A percentile compares a stretch with the other conserved stretches of the same genome.
Evolutionary conservation across 1,284 basidiomycete genomes (phyloP).

Genomic region (Apiotrichum akiyoshidainum): DNA sequence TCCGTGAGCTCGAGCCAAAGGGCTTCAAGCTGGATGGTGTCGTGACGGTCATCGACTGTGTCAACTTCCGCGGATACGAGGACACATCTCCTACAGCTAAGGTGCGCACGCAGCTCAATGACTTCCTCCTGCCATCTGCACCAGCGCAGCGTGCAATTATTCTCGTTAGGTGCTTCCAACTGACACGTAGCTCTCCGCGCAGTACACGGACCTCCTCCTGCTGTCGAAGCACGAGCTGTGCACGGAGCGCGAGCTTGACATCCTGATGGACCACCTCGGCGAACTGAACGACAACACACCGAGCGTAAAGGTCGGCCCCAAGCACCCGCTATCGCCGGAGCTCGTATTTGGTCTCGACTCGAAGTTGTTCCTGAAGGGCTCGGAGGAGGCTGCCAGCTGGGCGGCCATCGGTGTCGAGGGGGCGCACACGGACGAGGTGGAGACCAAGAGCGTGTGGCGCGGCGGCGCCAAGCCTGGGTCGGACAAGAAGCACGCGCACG

Average conservation of each 20-base stretch:
- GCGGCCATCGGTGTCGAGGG: constrained; percentile 24
- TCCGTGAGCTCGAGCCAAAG: constrained; percentile 73
- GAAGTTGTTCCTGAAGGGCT: constrained; percentile 60
- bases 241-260: constrained; percentile 69
- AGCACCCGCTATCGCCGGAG: constrained; percentile 55
- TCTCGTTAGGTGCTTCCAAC: too few relatives aligned
- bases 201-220: constrained; percentile 82
- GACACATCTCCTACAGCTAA: constrained; percentile 81
- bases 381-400: constrained; percentile 39
- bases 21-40: constrained; percentile 82
- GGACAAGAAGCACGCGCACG: constrained; percentile 34
- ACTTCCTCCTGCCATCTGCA: too few relatives aligned
- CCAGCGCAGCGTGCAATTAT: too few relatives aligned
- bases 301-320: constrained; percentile 62
- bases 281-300: constrained; percentile 84
- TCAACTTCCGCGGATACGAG: constrained; percentile 82
- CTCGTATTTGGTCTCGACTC: constrained; percentile 81
- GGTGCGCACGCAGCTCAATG: constrained; percentile 8
- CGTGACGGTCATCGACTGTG: constrained; percentile 81
- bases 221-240: constrained; percentile 85
- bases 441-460: constrained; percentile 64
- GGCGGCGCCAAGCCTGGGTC: constrained; percentile 44
- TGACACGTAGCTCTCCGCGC: constrained; percentile 68
- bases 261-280: constrained; percentile 78
- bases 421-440: constrained; percentile 72